These are phyloP conservation scores for Diaporthe sp. DNA, from an alignment of 2,329 filamentous ascomycete genomes.

Conservation along the genomic window DNA sequence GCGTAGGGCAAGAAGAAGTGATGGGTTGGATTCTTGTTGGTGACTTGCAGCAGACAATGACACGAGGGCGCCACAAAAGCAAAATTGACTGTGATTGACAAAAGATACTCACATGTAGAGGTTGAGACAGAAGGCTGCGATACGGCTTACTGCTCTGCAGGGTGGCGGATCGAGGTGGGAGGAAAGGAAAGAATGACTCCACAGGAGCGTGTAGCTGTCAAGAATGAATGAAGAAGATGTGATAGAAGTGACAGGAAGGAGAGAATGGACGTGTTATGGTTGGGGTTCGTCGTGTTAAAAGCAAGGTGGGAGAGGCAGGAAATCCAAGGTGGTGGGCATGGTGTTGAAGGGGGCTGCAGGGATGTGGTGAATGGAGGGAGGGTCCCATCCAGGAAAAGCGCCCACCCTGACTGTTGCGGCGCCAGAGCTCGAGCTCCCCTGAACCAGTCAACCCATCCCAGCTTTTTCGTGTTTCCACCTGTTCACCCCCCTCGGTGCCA, in stretches of 20 bases:
- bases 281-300: slow-evolving; percentile 7
- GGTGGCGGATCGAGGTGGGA: slow-evolving; percentile 1
- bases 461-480: slow-evolving; percentile 12
- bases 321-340: slow-evolving; percentile 19
- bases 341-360: slow-evolving; percentile 23
- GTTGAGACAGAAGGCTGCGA: slow-evolving; percentile 13
- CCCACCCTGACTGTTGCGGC: slow-evolving; percentile 27
- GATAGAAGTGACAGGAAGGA: not conserved
- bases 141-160: slow-evolving; percentile 23
- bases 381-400: slow-evolving; percentile 2
- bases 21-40: not conserved
- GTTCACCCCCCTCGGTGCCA: slow-evolving; percentile 18
- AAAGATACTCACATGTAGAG: slow-evolving; percentile 17
- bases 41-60: not conserved
- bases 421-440: slow-evolving; percentile 21
- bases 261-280: not conserved
- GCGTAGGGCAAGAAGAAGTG: not conserved
- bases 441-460: slow-evolving; percentile 27
- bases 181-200: slow-evolving; percentile 30
- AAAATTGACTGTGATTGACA: not conserved
- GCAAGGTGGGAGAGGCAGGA: slow-evolving; percentile 1
- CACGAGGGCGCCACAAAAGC: not conserved
- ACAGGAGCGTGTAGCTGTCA: slow-evolving; percentile 18
- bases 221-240: slow-evolving; percentile 26
- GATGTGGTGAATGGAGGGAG: slow-evolving; percentile 18